Evolutionary conservation across 371 early-diverging fungal species (phyloP).

Genomic region (Mycotypha africana): DNA sequence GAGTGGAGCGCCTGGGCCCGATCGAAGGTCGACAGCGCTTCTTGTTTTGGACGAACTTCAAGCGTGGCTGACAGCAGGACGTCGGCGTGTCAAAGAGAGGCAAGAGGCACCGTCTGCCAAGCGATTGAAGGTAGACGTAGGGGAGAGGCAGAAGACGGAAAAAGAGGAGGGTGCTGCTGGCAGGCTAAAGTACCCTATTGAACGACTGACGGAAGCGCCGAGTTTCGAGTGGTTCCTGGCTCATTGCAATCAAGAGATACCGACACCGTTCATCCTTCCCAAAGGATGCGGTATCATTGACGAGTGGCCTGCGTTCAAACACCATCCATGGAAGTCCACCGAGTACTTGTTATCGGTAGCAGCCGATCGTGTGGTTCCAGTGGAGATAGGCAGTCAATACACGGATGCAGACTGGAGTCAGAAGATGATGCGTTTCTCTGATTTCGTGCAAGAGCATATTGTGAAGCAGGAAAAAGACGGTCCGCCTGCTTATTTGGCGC

Average conservation of each 20-base stretch:
- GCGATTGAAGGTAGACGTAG: not conserved
- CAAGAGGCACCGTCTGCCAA: not conserved
- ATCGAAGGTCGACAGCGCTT: constrained; percentile 27
- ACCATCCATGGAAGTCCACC: constrained; percentile 56
- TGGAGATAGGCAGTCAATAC: constrained; percentile 80
- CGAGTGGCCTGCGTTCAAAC: constrained; percentile 71
- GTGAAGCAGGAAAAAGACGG: constrained; percentile 1
- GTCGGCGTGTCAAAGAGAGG: too few species aligned
- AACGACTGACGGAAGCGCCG: constrained; percentile 9
- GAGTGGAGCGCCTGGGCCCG: constrained; percentile 47
- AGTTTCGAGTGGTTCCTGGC: constrained; percentile 17
- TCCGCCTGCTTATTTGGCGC: constrained; percentile 74
- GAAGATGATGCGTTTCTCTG: constrained; percentile 66
- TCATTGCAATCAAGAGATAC: constrained; percentile 11
- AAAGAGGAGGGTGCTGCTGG: too few species aligned
- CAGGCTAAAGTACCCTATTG: constrained; percentile 14
- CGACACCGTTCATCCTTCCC: constrained; percentile 44
- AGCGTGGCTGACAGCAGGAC: constrained; percentile 6
- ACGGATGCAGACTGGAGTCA: constrained; percentile 80
- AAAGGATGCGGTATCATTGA: constrained; percentile 48
- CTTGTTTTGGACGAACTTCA: constrained; percentile 29
- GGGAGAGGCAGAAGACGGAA: too few species aligned
- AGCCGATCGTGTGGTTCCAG: constrained; percentile 75
- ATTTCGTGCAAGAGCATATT: constrained; percentile 60
- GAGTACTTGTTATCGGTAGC: constrained; percentile 61